A percentile compares a stretch with the other conserved stretches of the same genome.
Evolutionary conservation across 352 stramenopile genomes (phyloP).

Genomic region (Thalassiosira sp.): DNA sequence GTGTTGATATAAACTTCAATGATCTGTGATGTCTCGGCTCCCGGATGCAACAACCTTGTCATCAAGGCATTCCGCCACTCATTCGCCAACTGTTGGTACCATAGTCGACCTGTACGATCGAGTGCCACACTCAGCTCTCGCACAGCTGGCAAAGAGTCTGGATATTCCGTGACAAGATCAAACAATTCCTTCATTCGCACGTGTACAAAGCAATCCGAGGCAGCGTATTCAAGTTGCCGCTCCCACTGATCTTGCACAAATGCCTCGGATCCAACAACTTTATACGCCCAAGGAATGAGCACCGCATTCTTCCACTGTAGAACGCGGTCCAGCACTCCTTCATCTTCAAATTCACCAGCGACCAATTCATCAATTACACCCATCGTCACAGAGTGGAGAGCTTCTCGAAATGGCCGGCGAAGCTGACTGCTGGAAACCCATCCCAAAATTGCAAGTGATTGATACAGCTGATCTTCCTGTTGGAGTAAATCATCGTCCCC

Average conservation of each 20-base stretch:
- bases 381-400: slow-evolving; percentile 54
- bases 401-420: slow-evolving; percentile 40
- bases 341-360: slow-evolving; percentile 56
- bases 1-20: slow-evolving; percentile 97
- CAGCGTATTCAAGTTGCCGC: slow-evolving; percentile 43
- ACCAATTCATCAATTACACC: slow-evolving; percentile 45
- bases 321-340: slow-evolving; percentile 45
- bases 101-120: slow-evolving; percentile 64
- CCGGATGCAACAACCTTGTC: slow-evolving; percentile 91
- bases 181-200: slow-evolving; percentile 94
- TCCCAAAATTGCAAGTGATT: slow-evolving; percentile 37
- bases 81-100: slow-evolving; percentile 70
- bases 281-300: slow-evolving; percentile 51
- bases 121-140: slow-evolving; percentile 80
- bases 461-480: slow-evolving; percentile 33
- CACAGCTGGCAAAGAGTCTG: slow-evolving; percentile 87
- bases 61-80: slow-evolving; percentile 85
- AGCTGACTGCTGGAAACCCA: slow-evolving; percentile 59
- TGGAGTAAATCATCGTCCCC: slow-evolving; percentile 24
- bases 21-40: slow-evolving; percentile 94
- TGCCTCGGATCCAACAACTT: slow-evolving; percentile 30
- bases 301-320: slow-evolving; percentile 60
- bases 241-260: slow-evolving; percentile 40
- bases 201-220: slow-evolving; percentile 79
- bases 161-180: slow-evolving; percentile 96